Percentiles rank a stretch among this genome's conserved stretches.
Evolutionary conservation across 1,284 basidiomycete genomes (phyloP).

Genomic region (Uromyces viciae-fabae): DNA sequence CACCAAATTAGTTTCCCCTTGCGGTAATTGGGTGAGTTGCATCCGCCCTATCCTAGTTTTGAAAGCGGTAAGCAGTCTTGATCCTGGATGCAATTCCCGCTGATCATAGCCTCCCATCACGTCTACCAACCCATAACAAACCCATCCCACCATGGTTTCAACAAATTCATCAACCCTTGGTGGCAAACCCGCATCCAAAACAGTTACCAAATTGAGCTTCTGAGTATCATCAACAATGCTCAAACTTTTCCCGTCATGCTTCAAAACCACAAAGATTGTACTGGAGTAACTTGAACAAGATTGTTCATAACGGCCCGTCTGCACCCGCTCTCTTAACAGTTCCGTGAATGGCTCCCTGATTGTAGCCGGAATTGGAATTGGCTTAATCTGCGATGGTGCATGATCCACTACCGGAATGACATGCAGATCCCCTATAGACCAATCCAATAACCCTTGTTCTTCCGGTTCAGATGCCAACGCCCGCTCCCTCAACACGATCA

Average conservation of each 20-base stretch:
- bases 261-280: not conserved
- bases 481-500: not conserved
- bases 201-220: too few species aligned
- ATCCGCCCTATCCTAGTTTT: not conserved
- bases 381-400: too few species aligned
- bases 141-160: not conserved
- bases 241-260: not conserved
- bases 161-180: not conserved
- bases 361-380: not conserved
- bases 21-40: not conserved
- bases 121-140: constrained; percentile 5
- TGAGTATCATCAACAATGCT: not conserved
- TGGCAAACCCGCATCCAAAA: not conserved
- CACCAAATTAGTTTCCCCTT: not conserved
- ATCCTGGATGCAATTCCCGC: not conserved
- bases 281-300: not conserved
- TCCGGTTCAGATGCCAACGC: not conserved
- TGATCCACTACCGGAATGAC: too few species aligned
- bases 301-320: not conserved
- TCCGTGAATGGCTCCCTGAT: not conserved
- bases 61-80: constrained; percentile 7
- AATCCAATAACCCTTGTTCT: not conserved
- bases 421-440: not conserved
- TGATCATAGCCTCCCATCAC: constrained; percentile 23
- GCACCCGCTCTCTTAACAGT: not conserved